Evolutionary conservation across 1,284 basidiomycete genomes (phyloP).

Genomic region (Phenoliferia sp.): DNA sequence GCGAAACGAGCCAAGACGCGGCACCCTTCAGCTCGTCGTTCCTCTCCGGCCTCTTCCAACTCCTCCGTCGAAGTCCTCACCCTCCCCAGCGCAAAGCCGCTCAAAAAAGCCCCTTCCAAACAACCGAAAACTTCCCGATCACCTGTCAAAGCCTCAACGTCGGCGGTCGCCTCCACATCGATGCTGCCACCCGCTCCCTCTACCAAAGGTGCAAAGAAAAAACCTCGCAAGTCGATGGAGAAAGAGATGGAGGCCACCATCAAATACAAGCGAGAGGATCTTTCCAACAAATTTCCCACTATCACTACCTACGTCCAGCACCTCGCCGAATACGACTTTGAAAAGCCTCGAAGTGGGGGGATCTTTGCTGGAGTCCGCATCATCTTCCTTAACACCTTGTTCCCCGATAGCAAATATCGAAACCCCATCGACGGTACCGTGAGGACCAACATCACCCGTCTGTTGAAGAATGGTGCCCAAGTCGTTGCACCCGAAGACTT

Average conservation of each 20-base stretch:
- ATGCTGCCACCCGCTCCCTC: background rate
- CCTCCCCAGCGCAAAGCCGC: background rate
- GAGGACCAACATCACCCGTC: slow-evolving; percentile 1
- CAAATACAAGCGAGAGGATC: background rate
- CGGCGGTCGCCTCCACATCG: background rate
- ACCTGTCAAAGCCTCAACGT: background rate
- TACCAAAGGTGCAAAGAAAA: background rate
- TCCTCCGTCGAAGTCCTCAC: background rate
- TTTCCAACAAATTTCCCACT: slow-evolving; percentile 7
- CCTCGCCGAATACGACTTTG: slow-evolving; percentile 6
- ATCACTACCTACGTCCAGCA: slow-evolving; percentile 11
- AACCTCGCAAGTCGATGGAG: background rate
- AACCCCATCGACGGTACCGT: slow-evolving; percentile 17
- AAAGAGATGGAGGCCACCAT: no score
- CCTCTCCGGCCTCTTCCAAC: background rate
- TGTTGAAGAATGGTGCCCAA: slow-evolving; percentile 11
- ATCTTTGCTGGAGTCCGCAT: slow-evolving; percentile 9
- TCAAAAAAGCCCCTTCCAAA: background rate
- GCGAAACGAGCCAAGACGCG: background rate
- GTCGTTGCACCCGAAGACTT: slow-evolving; percentile 24
- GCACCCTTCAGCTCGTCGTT: background rate
- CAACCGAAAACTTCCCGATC: background rate
- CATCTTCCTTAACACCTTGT: slow-evolving; percentile 9
- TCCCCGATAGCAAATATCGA: background rate
- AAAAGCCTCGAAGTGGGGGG: background rate